These are phyloP conservation scores for Platismatia glauca DNA, from an alignment of 495 filamentous ascomycete genomes.

Conservation along the genomic window DNA sequence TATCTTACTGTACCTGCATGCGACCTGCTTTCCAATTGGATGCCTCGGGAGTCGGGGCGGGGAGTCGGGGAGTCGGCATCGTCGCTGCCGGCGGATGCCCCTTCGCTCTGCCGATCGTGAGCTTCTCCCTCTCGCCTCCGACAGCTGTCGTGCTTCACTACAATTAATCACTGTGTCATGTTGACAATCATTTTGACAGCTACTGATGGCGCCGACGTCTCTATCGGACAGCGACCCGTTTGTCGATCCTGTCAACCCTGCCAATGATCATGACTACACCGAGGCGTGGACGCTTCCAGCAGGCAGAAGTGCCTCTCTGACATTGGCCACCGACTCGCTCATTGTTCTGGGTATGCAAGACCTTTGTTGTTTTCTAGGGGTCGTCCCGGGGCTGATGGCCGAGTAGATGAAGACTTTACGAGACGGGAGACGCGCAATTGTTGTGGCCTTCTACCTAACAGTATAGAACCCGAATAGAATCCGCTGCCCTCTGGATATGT, in stretches of 20 bases:
- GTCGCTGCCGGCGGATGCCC: constrained; percentile 1
- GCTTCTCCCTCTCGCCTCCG: neutral
- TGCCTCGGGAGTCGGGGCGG: neutral
- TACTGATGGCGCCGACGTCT: constrained; percentile 26
- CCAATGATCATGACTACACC: neutral
- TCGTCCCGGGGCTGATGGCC: constrained; percentile 3
- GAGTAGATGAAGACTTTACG: constrained; percentile 39
- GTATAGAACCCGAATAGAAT: constrained; percentile 19
- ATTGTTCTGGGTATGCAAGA: constrained; percentile 48
- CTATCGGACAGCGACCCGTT: constrained; percentile 31
- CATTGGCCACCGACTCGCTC: constrained; percentile 54
- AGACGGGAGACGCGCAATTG: constrained; percentile 33
- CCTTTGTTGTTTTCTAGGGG: neutral
- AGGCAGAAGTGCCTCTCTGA: constrained; percentile 52
- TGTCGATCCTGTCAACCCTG: constrained; percentile 29
- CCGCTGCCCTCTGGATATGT: neutral
- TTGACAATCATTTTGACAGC: constrained; percentile 4
- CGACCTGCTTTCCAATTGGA: constrained; percentile 3
- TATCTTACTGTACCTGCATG: constrained; percentile 17
- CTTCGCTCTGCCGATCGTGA: neutral
- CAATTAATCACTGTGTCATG: neutral
- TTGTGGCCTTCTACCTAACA: constrained; percentile 38
- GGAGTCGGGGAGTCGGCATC: too few relatives aligned
- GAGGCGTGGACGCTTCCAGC: constrained; percentile 43
- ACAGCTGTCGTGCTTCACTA: neutral